phyloP scores from a whole-genome alignment of 2,329 filamentous ascomycete genomes.

The Alternaria triticina region DNA sequence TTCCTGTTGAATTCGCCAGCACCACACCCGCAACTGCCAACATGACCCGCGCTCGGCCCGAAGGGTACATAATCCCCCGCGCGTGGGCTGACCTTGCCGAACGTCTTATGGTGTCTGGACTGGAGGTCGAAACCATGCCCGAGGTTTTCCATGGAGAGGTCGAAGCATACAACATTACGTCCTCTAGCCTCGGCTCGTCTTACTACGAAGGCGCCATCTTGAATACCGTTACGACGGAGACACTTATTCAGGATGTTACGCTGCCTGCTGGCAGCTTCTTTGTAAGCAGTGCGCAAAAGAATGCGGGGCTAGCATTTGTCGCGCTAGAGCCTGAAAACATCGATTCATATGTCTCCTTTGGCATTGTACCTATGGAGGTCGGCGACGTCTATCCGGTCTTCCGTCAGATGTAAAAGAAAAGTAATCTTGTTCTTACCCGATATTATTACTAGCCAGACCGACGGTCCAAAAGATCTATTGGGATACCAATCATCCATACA shows the following conservation, averaged over 20 bases:
- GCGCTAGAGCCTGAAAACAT: conserved; percentile 49
- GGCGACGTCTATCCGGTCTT: conserved; percentile 47
- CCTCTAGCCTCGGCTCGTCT: conserved; percentile 29
- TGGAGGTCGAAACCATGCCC: conserved; percentile 39
- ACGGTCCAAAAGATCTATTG: background rate
- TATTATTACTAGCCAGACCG: background rate
- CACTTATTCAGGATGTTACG: conserved; percentile 28
- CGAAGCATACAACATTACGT: conserved; percentile 45
- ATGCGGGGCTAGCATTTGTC: conserved; percentile 46
- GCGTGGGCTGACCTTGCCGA: conserved; percentile 45
- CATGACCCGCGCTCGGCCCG: conserved; percentile 40
- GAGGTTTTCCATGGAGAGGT: conserved; percentile 39
- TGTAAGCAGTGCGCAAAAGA: conserved; percentile 46
- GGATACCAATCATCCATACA: background rate
- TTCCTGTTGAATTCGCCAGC: conserved; percentile 43
- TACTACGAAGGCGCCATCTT: conserved; percentile 46
- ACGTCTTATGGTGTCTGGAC: conserved; percentile 40
- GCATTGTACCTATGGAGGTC: conserved; percentile 44
- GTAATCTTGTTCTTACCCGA: background rate
- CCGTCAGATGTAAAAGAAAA: conserved; percentile 17
- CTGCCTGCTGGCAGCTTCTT: conserved; percentile 44
- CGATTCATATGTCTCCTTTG: conserved; percentile 47
- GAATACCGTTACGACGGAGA: conserved; percentile 41
- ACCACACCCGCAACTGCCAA: conserved; percentile 46
- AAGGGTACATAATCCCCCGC: conserved; percentile 46